A percentile compares a stretch with the other conserved stretches of the same genome.
These are phyloP conservation scores for Elsinoe fawcettii DNA, from an alignment of 2,329 filamentous ascomycete genomes.

Conservation along the genomic window DNA sequence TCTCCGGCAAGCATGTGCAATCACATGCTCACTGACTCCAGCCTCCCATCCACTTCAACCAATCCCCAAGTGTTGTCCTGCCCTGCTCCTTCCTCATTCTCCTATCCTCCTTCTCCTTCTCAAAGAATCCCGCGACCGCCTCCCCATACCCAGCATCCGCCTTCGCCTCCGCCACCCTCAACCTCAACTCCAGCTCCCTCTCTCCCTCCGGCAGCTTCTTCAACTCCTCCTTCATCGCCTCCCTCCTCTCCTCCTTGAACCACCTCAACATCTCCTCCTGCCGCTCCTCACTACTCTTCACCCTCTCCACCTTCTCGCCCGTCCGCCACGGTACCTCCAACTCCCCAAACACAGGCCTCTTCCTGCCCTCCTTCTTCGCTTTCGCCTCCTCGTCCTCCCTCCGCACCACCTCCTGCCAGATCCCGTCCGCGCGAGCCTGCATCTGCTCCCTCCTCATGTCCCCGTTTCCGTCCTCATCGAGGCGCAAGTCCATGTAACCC, in stretches of 20 bases:
- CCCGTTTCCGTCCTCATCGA: constrained; percentile 45
- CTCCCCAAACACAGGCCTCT: constrained; percentile 52
- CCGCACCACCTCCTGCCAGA: constrained; percentile 79
- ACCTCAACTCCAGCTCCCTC: constrained; percentile 54
- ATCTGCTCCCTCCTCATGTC: constrained; percentile 50
- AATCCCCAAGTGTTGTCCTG: constrained; percentile 38
- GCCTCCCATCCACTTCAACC: constrained; percentile 29
- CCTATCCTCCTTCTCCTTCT: constrained; percentile 49
- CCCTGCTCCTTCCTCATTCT: constrained; percentile 51
- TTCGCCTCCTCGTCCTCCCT: constrained; percentile 70
- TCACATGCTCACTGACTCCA: constrained; percentile 21
- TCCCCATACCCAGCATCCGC: constrained; percentile 53
- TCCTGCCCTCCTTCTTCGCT: constrained; percentile 51
- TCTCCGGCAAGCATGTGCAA: background rate
- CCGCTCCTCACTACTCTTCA: constrained; percentile 5
- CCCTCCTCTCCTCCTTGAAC: constrained; percentile 26
- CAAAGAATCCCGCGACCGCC: constrained; percentile 48
- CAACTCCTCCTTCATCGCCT: constrained; percentile 26
- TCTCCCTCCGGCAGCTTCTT: constrained; percentile 40
- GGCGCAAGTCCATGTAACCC: constrained; percentile 66
- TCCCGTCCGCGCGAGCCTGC: constrained; percentile 87
- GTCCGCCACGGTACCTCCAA: constrained; percentile 26
- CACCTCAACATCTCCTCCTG: constrained; percentile 19
- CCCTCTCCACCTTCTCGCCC: constrained; percentile 1
- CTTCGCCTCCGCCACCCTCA: constrained; percentile 55